phyloP scores from a whole-genome alignment of 768 basidiomycete genomes.

The Lactarius trivialis region DNA sequence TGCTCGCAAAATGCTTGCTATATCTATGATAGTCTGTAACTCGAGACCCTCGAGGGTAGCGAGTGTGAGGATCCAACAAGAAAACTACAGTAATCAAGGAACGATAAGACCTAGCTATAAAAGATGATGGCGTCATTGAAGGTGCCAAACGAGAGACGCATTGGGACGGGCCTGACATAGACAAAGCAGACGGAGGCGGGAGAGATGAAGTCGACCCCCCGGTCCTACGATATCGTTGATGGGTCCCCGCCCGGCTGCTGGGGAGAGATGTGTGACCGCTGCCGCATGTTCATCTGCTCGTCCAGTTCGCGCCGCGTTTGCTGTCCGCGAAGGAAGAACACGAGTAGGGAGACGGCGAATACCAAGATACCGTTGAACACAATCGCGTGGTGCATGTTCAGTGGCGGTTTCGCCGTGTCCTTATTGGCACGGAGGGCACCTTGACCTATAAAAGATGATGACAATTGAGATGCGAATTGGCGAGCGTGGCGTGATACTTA shows the following conservation, averaged over 20 bases:
- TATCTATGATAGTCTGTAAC: no score
- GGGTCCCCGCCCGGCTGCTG: neutral
- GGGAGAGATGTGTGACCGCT: neutral
- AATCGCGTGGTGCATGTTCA: conserved; percentile 62
- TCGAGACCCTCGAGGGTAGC: neutral
- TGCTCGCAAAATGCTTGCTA: neutral
- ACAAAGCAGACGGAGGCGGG: neutral
- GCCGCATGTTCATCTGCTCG: conserved; percentile 38
- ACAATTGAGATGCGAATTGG: neutral
- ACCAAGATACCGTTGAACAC: conserved; percentile 59
- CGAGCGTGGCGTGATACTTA: neutral
- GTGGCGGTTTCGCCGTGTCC: conserved; percentile 53
- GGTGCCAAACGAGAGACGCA: neutral
- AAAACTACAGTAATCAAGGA: neutral
- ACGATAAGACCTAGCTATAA: neutral
- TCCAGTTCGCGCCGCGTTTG: conserved; percentile 61
- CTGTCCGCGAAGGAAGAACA: conserved; percentile 51
- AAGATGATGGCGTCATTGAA: neutral
- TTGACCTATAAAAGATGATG: conserved; percentile 27
- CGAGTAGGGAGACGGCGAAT: conserved; percentile 32
- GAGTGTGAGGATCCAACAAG: neutral
- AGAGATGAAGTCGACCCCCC: neutral
- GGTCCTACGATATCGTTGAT: neutral
- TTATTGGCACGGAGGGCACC: conserved; percentile 58
- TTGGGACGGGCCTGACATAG: neutral